A percentile compares a stretch with the other conserved stretches of the same genome.
Conservation (phyloP, 805 yeast species). For the Candida pseudofarinosa region DNA sequence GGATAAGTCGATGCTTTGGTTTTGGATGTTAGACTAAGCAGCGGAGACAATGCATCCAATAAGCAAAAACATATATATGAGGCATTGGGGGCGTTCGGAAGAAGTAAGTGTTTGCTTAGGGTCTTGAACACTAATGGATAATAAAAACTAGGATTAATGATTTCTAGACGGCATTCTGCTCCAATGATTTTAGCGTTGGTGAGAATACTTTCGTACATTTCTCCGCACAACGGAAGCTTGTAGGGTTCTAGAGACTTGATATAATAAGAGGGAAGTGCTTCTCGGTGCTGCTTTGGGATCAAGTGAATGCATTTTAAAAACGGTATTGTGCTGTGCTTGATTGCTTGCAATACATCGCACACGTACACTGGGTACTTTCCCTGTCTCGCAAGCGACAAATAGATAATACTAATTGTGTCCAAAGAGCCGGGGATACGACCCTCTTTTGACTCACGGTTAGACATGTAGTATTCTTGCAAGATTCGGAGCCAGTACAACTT, state of each 20-base stretch:
- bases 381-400: conserved; percentile 47
- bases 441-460: conserved; percentile 3
- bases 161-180: conserved; percentile 3
- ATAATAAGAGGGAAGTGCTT: conserved; percentile 36
- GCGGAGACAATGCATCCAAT: conserved; percentile 7
- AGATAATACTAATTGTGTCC: conserved; percentile 40
- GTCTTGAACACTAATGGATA: conserved; percentile 38
- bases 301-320: conserved; percentile 36
- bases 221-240: conserved; percentile 35
- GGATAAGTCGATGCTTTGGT: conserved; percentile 21
- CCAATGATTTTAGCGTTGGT: conserved; percentile 8
- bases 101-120: conserved; percentile 41
- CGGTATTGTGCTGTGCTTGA: conserved; percentile 46
- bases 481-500: conserved; percentile 31
- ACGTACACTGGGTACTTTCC: conserved; percentile 46
- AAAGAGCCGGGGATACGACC: conserved; percentile 18
- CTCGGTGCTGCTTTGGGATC: conserved; percentile 36
- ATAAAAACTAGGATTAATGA: conserved; percentile 20
- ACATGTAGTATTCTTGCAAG: conserved; percentile 7
- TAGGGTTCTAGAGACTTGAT: conserved; percentile 36
- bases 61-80: conserved; percentile 30
- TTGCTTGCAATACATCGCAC: conserved; percentile 42
- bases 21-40: conserved; percentile 2
- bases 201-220: conserved; percentile 23
- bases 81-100: conserved; percentile 46